phyloP scores from a whole-genome alignment of 257 asterid species.

The Solanum gracilifrons region DNA sequence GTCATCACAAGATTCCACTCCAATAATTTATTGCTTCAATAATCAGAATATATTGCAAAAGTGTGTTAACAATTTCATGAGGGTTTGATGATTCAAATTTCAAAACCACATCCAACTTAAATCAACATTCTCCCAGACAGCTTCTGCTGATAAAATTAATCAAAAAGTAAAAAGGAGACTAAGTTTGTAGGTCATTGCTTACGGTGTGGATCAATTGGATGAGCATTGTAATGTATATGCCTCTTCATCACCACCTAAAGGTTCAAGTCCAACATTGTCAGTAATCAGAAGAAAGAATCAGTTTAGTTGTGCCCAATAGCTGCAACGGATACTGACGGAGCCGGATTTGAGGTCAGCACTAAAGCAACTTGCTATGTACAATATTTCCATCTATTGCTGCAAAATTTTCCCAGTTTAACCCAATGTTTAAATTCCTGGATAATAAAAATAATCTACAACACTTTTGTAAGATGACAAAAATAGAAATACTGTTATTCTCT shows the following conservation, averaged over 20 bases:
- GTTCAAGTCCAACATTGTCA: neutral
- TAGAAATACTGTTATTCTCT: neutral
- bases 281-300: neutral
- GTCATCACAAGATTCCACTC: neutral
- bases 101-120: neutral
- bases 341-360: neutral
- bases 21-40: neutral
- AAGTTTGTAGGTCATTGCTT: conserved; percentile 17
- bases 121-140: neutral
- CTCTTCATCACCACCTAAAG: conserved; percentile 46
- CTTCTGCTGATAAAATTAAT: neutral
- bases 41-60: neutral
- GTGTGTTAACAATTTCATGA: neutral
- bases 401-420: neutral
- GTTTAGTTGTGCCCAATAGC: conserved; percentile 8
- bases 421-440: neutral
- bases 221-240: conserved; percentile 46
- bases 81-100: neutral
- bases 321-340: neutral
- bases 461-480: neutral
- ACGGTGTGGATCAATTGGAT: conserved; percentile 58
- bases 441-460: neutral
- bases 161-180: neutral
- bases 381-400: neutral
- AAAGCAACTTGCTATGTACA: neutral